Percentiles rank a stretch among this genome's conserved stretches.
These are phyloP conservation scores for Polygonum maritimum DNA, from an alignment of 148 eudicot genomes.

Conservation along the genomic window DNA sequence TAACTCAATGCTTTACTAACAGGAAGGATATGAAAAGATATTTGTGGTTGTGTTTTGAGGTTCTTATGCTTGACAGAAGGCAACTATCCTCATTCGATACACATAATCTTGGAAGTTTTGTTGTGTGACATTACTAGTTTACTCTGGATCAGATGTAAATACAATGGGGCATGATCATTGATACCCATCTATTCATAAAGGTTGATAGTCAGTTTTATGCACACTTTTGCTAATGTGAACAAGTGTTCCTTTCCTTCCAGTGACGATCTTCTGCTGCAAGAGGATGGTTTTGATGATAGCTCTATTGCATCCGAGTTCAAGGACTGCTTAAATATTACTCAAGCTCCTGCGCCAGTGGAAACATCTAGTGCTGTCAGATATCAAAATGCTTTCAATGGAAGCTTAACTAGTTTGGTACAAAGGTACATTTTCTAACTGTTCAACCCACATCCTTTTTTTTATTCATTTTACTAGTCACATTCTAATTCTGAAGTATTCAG, in stretches of 20 bases:
- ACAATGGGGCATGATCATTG: background rate
- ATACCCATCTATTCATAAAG: background rate
- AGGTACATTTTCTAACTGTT: constrained; percentile 32
- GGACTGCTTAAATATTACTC: constrained; percentile 42
- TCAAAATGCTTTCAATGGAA: constrained; percentile 23
- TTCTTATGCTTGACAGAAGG: background rate
- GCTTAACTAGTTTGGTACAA: constrained; percentile 27
- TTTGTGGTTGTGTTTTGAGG: too few species aligned
- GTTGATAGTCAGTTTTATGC: background rate
- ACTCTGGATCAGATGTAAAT: background rate
- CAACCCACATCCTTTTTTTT: background rate
- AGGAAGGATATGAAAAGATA: background rate
- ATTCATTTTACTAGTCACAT: too few species aligned
- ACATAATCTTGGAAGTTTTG: background rate
- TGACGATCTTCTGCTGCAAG: constrained; percentile 84
- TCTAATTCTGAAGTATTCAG: background rate
- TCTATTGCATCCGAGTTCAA: constrained; percentile 43
- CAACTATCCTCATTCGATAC: background rate
- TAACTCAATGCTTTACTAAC: background rate
- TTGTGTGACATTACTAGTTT: background rate
- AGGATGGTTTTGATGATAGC: constrained; percentile 51
- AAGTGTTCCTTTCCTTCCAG: constrained; percentile 28
- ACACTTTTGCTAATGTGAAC: background rate
- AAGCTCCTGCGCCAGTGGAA: constrained; percentile 29
- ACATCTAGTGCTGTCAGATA: constrained; percentile 36